A percentile compares a stretch with the other conserved stretches of the same genome.
These are phyloP conservation scores for Leucoagaricus sp. DNA, from an alignment of 1,284 basidiomycete species.

Conservation along the genomic window DNA sequence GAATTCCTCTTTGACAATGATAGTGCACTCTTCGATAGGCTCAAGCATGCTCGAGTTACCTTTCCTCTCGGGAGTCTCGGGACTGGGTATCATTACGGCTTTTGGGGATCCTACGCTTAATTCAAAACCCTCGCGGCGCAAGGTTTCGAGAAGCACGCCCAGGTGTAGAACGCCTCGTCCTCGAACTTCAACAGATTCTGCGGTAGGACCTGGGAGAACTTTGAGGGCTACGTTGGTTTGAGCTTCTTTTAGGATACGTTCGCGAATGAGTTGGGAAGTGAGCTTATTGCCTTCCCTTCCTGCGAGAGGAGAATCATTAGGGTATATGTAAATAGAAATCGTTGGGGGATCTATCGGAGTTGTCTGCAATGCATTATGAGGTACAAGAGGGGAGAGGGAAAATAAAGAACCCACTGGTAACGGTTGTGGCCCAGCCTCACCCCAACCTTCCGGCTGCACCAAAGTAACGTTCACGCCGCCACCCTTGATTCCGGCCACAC, in stretches of 20 bases:
- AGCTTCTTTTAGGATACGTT: conserved; percentile 47
- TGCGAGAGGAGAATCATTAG: conserved; percentile 47
- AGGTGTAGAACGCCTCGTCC: conserved; percentile 50
- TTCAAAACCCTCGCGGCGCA: conserved; percentile 49
- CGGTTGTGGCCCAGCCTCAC: conserved; percentile 38
- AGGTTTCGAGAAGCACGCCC: conserved; percentile 46
- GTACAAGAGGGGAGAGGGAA: too few species aligned
- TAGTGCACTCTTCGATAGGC: conserved; percentile 44
- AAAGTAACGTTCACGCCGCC: conserved; percentile 47
- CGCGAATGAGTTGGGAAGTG: conserved; percentile 46
- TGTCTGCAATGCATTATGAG: conserved; percentile 27
- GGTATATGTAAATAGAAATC: conserved; percentile 46
- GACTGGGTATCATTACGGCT: conserved; percentile 46
- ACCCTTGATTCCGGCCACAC: conserved; percentile 46
- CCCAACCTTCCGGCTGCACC: conserved; percentile 43
- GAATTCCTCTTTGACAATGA: conserved; percentile 44
- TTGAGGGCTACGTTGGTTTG: conserved; percentile 49
- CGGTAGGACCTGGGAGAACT: conserved; percentile 47
- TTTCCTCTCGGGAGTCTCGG: conserved; percentile 27
- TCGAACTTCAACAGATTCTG: conserved; percentile 47
- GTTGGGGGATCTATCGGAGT: conserved; percentile 52
- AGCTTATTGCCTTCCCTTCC: conserved; percentile 46
- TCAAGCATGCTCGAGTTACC: conserved; percentile 34
- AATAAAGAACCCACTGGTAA: too few species aligned
- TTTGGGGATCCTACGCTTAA: conserved; percentile 46